phyloP scores from a whole-genome alignment of 208 protist genomes.

The Crithidia sp. region DNA sequence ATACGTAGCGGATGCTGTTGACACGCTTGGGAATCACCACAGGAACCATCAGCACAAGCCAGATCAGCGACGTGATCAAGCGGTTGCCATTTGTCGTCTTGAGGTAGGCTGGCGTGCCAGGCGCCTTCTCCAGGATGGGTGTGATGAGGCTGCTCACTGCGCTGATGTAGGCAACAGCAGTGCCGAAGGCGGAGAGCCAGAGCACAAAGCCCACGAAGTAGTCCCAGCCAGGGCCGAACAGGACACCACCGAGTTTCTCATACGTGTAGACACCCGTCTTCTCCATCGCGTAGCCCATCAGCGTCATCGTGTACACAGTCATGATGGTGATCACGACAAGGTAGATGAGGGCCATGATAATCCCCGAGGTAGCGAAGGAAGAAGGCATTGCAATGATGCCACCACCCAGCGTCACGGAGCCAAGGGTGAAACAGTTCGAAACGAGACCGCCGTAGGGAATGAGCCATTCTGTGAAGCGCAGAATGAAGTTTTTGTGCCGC shows the following conservation, averaged over 20 bases:
- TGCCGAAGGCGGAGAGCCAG: conserved; percentile 60
- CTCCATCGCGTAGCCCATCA: conserved; percentile 41
- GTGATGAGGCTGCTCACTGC: conserved; percentile 50
- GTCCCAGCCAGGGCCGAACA: conserved; percentile 53
- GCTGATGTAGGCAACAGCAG: conserved; percentile 59
- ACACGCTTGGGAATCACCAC: conserved; percentile 56
- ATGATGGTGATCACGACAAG: conserved; percentile 47
- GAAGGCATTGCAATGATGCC: conserved; percentile 69
- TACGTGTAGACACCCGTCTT: conserved; percentile 52
- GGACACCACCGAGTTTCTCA: conserved; percentile 45
- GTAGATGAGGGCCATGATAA: conserved; percentile 64
- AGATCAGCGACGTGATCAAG: conserved; percentile 50
- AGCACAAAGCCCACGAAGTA: conserved; percentile 55
- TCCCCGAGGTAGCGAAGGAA: conserved; percentile 51
- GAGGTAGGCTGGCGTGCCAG: conserved; percentile 32
- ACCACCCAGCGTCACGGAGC: conserved; percentile 61
- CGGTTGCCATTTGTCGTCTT: conserved; percentile 29
- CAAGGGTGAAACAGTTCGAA: conserved; percentile 61
- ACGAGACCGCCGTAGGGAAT: conserved; percentile 69
- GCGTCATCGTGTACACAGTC: conserved; percentile 59
- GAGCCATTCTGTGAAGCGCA: conserved; percentile 29
- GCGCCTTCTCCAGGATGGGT: conserved; percentile 30
- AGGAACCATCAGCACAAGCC: conserved; percentile 61
- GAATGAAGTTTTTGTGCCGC: no score
- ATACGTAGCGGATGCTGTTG: conserved; percentile 65